Evolutionary conservation across 768 basidiomycete species (phyloP).

Genomic region (Phanerochaete sordida): DNA sequence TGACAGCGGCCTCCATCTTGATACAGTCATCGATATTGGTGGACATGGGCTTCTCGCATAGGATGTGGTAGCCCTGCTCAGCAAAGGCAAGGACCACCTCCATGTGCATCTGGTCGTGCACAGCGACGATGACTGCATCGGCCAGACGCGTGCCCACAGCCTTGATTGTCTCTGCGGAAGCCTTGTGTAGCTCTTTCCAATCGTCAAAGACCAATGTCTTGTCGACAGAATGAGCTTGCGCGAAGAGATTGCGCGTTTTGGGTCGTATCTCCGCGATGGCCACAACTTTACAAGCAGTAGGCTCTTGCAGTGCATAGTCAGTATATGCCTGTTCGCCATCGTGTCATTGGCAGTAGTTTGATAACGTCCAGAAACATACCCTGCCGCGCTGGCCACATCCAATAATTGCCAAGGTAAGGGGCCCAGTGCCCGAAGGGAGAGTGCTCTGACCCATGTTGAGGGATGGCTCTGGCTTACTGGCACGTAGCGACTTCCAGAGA

Average conservation of each 20-base stretch:
- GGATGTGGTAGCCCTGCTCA: conserved; percentile 79
- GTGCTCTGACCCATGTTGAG: conserved; percentile 22
- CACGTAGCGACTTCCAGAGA: conserved; percentile 10
- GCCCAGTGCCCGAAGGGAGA: conserved; percentile 18
- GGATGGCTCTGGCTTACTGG: not conserved
- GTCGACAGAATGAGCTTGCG: conserved; percentile 55
- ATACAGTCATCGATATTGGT: conserved; percentile 70
- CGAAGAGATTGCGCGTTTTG: conserved; percentile 58
- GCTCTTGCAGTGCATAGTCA: conserved; percentile 53
- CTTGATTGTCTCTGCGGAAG: conserved; percentile 62
- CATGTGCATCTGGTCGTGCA: conserved; percentile 77
- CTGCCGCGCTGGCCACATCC: conserved; percentile 84
- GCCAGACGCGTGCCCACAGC: conserved; percentile 69
- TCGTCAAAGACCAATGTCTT: conserved; percentile 64
- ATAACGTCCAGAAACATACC: conserved; percentile 34
- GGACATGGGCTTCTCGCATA: conserved; percentile 94
- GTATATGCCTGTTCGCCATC: conserved; percentile 56
- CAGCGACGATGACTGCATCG: conserved; percentile 77
- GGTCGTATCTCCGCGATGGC: conserved; percentile 83
- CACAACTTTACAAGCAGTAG: conserved; percentile 69
- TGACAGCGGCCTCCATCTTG: conserved; percentile 69
- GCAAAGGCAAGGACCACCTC: conserved; percentile 75
- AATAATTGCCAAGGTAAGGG: conserved; percentile 71
- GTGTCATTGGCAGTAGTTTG: not conserved
- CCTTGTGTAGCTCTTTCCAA: conserved; percentile 68